Conservation (phyloP, 139 green algal genomes). For the Deuterostichococcus epilithicus region DNA sequence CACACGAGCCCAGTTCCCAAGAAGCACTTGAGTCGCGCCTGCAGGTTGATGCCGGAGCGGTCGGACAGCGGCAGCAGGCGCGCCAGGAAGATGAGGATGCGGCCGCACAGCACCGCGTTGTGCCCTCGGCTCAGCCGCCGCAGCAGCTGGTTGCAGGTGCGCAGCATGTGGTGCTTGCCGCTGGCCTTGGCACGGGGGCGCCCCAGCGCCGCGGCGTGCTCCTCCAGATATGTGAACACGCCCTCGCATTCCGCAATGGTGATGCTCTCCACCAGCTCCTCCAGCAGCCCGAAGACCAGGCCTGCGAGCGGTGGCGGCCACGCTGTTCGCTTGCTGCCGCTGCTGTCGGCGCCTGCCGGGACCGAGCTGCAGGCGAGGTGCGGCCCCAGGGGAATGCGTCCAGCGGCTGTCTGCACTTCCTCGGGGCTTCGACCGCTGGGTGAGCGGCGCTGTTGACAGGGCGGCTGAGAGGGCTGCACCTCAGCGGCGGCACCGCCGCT, state of each 20-base stretch:
- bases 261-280: constrained; percentile 28
- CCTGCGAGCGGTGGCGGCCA: neutral
- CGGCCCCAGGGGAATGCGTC: too few species aligned
- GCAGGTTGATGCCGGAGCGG: constrained; percentile 52
- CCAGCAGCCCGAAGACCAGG: constrained; percentile 23
- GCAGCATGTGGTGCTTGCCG: constrained; percentile 49
- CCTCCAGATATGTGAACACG: constrained; percentile 38
- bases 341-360: too few species aligned
- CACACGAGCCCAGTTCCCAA: too few species aligned
- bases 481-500: too few species aligned
- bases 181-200: constrained; percentile 12
- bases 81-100: constrained; percentile 54
- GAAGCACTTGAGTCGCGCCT: too few species aligned
- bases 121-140: constrained; percentile 29
- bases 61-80: constrained; percentile 54
- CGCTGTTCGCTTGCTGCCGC: too few species aligned
- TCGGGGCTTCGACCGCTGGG: too few species aligned
- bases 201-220: neutral
- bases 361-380: too few species aligned
- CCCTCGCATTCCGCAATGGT: constrained; percentile 22
- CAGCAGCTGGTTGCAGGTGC: constrained; percentile 60
- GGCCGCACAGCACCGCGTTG: constrained; percentile 50
- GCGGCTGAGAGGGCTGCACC: too few species aligned
- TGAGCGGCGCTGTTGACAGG: too few species aligned
- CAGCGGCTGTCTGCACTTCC: too few species aligned